Base-by-base conservation (phyloP, 768 basidiomycete species). In the Omphalotus guepiniiformis region DNA sequence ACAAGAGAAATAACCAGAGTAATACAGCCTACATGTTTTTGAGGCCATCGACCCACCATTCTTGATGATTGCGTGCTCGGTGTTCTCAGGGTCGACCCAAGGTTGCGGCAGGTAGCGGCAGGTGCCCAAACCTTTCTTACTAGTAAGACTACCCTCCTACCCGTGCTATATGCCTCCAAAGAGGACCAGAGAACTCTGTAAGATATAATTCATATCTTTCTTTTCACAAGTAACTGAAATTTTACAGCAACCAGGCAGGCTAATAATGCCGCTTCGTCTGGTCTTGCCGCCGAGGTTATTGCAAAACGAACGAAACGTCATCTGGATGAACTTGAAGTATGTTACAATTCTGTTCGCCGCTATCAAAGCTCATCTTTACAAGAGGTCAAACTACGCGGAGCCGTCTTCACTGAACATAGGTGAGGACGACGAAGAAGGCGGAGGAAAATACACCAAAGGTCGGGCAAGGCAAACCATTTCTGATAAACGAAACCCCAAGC, bases 321-420 rank as follows among this genome's bases (percentile, higher is more conserved):
- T 63, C 76, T 93, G 6, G 88, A 88, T 52, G 90, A 93, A 62
- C 82, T 93, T 40, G 90, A 93, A 76, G 89, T 85, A 55, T 50
- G 32, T 37, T 19, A 6, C 26, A 6, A 19, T 45, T 13, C n/a
- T 6, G 4, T 30, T 15, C 53, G 15, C 12, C 8, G 29, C 28
- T 22, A 30, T 30, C 25, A 12, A 34, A 34, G 36, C 11, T 26
- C 42, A 43, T 18, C 9, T 9, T 25, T 22, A 11, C 7, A 23
- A 52, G 46, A 48, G 82, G 47, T 86, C 89, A 26, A 91, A 92
- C 61, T 88, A 89, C 60, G 71, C 82, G 29, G 85, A 87, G 57
- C 72, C 79, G 7, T 66, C 70, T 11, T 63, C 71, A 49, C 64
- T 73, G 19, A 65, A 63, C 37, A 67, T 65, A 30, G 64, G 63